Evolutionary conservation across 1,139 yeast genomes (phyloP), one percentile per base, ranked within the genome.

Genomic region (Kodamaea ohmeri): DNA sequence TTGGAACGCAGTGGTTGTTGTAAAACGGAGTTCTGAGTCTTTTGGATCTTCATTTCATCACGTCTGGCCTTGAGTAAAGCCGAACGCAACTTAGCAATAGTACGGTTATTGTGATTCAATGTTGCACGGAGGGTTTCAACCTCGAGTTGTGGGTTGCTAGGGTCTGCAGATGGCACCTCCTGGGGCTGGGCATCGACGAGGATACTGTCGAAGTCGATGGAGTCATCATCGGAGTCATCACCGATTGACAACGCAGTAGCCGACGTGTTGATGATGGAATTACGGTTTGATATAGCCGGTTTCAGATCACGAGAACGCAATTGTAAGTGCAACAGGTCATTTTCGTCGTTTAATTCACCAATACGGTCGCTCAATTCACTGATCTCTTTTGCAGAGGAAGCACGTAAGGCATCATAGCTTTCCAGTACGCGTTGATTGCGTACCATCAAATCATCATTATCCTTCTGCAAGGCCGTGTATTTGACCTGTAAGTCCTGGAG

Each of bases 71-170:
- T 78, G 45, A 74, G 53, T 12, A 78, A 58, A 4, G 70, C 71
- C 11, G 71, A 59, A 55, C 82, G 71, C 44, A 81, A 65, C 49
- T 73, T 77, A 9, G 76, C 62, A 39, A 80, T 78, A 0, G 78
- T 73, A 44, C 74, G 70, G 50, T 82, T 80, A 4, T 92, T 84
- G 56, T 77, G 86, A 19, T 70, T 70, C 48, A 87, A 66, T 11
- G 86, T 80, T 0, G 86, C 75, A 47, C 75, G 71, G 48, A 84
- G 64, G 0, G 90, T 80, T 51, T 86, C 90, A 5, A 76, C 64
- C 54, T 85, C 90, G 34, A 83, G 62, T 12, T 72, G 77, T 2
- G 74, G 63, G 45, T 76, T 70, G 34, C 72, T 66, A 1, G 76
- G 67, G 21, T 81, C 76, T 1, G 71, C 35, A 14, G 45, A 46